Conservation (phyloP, 345 rosid genomes). For the Brassica incana region DNA sequence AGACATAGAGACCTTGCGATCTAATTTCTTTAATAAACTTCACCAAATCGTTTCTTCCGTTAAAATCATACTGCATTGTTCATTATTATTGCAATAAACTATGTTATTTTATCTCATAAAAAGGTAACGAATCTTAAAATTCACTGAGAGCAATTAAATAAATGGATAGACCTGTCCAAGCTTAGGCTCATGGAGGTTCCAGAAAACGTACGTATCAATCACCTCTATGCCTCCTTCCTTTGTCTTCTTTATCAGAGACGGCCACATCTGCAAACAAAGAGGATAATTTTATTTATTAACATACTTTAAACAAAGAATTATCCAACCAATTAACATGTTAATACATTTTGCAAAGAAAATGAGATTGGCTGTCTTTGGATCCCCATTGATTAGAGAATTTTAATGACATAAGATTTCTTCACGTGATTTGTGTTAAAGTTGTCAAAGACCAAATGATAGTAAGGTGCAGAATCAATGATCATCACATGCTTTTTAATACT, state of each 20-base stretch:
- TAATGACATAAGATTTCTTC: slow-evolving; percentile 25
- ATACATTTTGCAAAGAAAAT: neutral
- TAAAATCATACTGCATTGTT: slow-evolving; percentile 68
- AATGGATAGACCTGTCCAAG: slow-evolving; percentile 61
- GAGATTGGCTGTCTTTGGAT: slow-evolving; percentile 33
- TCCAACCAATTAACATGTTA: neutral
- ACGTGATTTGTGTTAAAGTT: slow-evolving; percentile 30
- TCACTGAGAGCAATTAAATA: neutral
- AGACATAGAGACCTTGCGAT: slow-evolving; percentile 75
- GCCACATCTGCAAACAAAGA: slow-evolving; percentile 72
- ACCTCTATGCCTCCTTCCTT: slow-evolving; percentile 91
- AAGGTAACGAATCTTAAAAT: neutral
- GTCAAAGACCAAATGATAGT: slow-evolving; percentile 30
- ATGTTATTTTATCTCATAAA: neutral
- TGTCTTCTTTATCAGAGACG: slow-evolving; percentile 72
- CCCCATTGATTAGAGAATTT: slow-evolving; percentile 17
- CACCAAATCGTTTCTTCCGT: slow-evolving; percentile 75
- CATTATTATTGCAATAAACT: neutral
- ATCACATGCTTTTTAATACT: slow-evolving; percentile 12
- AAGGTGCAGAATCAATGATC: slow-evolving; percentile 22
- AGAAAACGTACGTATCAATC: slow-evolving; percentile 90
- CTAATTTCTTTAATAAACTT: slow-evolving; percentile 70
- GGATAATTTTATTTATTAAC: neutral
- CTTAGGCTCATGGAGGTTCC: slow-evolving; percentile 88
- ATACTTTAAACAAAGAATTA: neutral